phyloP scores from a whole-genome alignment of 306 rosid species.

The Trifolium dubium region DNA sequence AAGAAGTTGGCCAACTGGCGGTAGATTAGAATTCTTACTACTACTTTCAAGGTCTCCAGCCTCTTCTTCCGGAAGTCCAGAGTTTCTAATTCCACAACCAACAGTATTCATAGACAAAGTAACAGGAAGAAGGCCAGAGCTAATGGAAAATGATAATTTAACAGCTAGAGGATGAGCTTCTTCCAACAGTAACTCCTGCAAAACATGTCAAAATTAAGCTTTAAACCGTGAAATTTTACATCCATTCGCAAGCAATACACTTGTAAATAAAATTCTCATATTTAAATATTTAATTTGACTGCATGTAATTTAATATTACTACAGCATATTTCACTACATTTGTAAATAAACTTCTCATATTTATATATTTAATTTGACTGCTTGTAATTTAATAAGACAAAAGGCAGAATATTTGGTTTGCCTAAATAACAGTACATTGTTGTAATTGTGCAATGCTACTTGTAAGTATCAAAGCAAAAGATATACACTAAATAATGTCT shows the following conservation, averaged over 20 bases:
- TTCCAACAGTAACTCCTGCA: slow-evolving; percentile 77
- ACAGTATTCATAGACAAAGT: slow-evolving; percentile 77
- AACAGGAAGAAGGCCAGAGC: slow-evolving; percentile 95
- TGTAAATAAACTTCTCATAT: slow-evolving; percentile 1
- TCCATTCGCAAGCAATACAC: slow-evolving; percentile 29
- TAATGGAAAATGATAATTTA: slow-evolving; percentile 73
- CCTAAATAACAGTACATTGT: slow-evolving; percentile 9
- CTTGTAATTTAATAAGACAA: slow-evolving; percentile 23
- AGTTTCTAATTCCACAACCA: slow-evolving; percentile 82
- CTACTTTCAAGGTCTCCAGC: slow-evolving; percentile 74
- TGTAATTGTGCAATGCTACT: slow-evolving; percentile 24
- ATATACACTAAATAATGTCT: slow-evolving; percentile 26
- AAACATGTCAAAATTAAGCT: slow-evolving; percentile 32
- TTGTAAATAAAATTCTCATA: slow-evolving; percentile 7
- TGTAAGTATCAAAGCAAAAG: slow-evolving; percentile 11
- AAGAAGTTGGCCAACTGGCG: slow-evolving; percentile 24
- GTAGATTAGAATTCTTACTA: slow-evolving; percentile 58
- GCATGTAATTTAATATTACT: slow-evolving; percentile 1
- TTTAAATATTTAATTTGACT: slow-evolving; percentile 7
- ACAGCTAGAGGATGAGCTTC: slow-evolving; percentile 92
- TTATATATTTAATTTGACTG: slow-evolving; percentile 8
- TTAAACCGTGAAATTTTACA: slow-evolving; percentile 14
- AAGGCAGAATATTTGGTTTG: slow-evolving; percentile 23
- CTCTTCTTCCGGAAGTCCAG: slow-evolving; percentile 82
- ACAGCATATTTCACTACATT: slow-evolving; percentile 18